These are phyloP conservation scores for Dryadomyces sulphureus DNA, from an alignment of 2,329 filamentous ascomycete genomes.

Conservation along the genomic window DNA sequence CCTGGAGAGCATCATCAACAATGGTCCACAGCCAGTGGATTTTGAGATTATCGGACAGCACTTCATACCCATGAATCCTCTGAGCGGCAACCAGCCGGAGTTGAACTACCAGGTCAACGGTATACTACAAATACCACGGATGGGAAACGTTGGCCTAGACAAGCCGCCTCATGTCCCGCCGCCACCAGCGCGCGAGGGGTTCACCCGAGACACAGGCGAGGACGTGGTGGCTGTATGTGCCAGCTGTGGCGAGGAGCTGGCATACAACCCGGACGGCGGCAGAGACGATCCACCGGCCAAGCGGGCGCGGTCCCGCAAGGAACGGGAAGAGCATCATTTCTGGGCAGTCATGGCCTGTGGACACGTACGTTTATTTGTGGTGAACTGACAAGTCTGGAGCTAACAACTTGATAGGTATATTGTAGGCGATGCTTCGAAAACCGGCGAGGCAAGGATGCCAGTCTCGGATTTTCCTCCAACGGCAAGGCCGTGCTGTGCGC, in stretches of 20 bases:
- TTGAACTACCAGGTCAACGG: constrained; percentile 20
- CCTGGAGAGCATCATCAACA: neutral
- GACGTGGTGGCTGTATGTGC: constrained; percentile 69
- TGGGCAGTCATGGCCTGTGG: constrained; percentile 87
- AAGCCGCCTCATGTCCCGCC: constrained; percentile 47
- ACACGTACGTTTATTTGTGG: constrained; percentile 46
- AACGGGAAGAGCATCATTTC: constrained; percentile 62
- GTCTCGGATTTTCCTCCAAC: constrained; percentile 22
- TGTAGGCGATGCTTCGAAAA: constrained; percentile 47
- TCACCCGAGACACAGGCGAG: constrained; percentile 61
- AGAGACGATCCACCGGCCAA: constrained; percentile 18
- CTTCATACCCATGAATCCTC: constrained; percentile 11
- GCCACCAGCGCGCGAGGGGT: constrained; percentile 54
- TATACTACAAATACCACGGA: constrained; percentile 11
- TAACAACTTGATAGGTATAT: constrained; percentile 43
- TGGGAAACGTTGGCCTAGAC: neutral
- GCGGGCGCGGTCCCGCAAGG: constrained; percentile 31
- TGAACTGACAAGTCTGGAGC: no score
- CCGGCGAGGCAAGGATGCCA: constrained; percentile 21
- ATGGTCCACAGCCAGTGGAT: constrained; percentile 11
- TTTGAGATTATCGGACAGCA: constrained; percentile 14
- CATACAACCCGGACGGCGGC: constrained; percentile 44
- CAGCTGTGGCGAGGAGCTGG: constrained; percentile 72
- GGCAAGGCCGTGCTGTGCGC: constrained; percentile 30
- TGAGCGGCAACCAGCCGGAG: constrained; percentile 16